Base-by-base conservation (phyloP, 2,329 filamentous ascomycete genomes). In the Pseudocercospora vitis region DNA sequence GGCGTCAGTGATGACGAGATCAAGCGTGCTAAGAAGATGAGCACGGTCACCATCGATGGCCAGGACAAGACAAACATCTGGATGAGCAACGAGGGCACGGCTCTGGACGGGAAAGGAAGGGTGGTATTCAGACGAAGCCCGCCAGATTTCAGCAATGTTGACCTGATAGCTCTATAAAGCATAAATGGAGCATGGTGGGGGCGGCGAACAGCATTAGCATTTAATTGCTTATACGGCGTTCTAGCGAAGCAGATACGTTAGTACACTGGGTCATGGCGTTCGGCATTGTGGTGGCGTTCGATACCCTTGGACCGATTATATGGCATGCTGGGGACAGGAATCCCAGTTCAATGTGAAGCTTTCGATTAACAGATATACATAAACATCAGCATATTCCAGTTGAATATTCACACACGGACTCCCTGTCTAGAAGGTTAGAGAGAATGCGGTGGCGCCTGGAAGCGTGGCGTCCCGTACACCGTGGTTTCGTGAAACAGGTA, bases 1-100 rank as follows among this genome's bases (percentile, higher is more conserved):
- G 94, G 94, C 4, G 82, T 99, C 53, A 91, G 88, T 61, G 90
- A 95, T 63, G 92, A 97, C 63, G 94, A 99, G 75, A 87, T 97
- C 39, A 79, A 80, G 65, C 80, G 88, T 29, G 96, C 91, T 5
- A 81, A 85, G 60, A 78, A 80, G 44, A 88, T 91, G 69, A 92
- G 86, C 67, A 83, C 88, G 55, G 79, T 74, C 33, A 78, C 79
- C 11, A 49, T 64, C 14, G 57, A 62, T 7, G 53, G 54, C 19
- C 55, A 58, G 51, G 59, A 64, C 42, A 66, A 63, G 60, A 68
- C 65, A 35, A 67, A 63, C 60, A 87, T 97, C 48, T 96, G 91
- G 88, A 91, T 97, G 68, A 95, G 89, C 64, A 96, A 96, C 70
- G 88, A 95, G 69, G 91, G 91, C 54, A 91, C 92, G 16, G 88